Evolutionary conservation across 805 yeast genomes (phyloP), one percentile per base, ranked within the genome.

Genomic region (Yarrowia sp.): DNA sequence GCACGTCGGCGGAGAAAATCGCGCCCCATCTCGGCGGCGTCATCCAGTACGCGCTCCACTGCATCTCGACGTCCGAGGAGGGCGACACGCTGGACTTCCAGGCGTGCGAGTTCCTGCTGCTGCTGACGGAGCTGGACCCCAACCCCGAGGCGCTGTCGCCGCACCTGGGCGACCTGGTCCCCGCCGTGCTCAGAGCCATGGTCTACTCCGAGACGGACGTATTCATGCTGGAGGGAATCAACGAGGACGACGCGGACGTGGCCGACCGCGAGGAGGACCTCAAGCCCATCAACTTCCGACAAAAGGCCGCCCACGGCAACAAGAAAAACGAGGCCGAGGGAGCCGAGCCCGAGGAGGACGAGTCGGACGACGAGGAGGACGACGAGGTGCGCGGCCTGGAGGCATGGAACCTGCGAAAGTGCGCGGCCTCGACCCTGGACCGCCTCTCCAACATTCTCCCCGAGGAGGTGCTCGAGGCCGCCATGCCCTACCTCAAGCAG

Each of bases 351-450:
- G 84, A 80, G 9, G 84, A 80, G 14, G 85, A 82, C 41, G 85
- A 80, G 27, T 87, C 81, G 13, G 89, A 83, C 14, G 90, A 83
- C 24, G 93, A 84, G 29, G 94, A 85, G 10, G 92, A 84, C 27
- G 90, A 84, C 53, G 88, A 82, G 59, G 87, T 81, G 53, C 86
- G 81, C 62, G 84, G 81, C 35, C 80, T 84, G 47, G 83, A 85
- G 33, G 90, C 85, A 68, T 94, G 99, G 99, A 90, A 86, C 68
- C 75, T 94, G 63, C 81, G 99, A 69, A 93, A 93, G 74, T 93
- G 98, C 73, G 81, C 96, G 4, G 98, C 98, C 3, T 94, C 97
- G 4, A 87, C 97, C 0, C 78, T 94, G 42, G 99, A 94, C 71
- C 81, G 86, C 1, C 75, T 94, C 62, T 87, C 97, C 0, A 77